Conservation (phyloP, 768 basidiomycete genomes). For the Hericium rajendrae region DNA sequence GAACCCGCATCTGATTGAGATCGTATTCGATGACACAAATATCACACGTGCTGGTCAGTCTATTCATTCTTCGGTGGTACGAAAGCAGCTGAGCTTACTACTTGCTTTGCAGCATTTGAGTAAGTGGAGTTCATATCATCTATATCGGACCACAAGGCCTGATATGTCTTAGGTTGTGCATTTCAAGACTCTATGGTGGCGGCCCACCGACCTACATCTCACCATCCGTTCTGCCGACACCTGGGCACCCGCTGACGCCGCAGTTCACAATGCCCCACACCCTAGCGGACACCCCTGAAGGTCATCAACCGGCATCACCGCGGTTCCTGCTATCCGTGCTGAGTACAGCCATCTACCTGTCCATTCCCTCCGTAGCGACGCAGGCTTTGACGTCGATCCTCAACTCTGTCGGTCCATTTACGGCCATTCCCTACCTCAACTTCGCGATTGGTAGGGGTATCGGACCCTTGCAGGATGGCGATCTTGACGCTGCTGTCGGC, state of each 20-base stretch:
- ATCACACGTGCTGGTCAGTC: conserved; percentile 77
- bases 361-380: conserved; percentile 65
- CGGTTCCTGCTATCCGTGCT: conserved; percentile 78
- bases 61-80: neutral
- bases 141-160: conserved; percentile 3
- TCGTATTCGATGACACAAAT: conserved; percentile 76
- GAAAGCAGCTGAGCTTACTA: neutral
- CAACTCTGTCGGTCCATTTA: conserved; percentile 68
- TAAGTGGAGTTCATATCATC: conserved; percentile 30
- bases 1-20: conserved; percentile 47
- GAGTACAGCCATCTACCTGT: conserved; percentile 80
- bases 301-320: conserved; percentile 68
- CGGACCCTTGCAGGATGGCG: conserved; percentile 28
- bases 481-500: conserved; percentile 56
- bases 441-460: conserved; percentile 75
- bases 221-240: conserved; percentile 52
- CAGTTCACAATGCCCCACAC: conserved; percentile 32
- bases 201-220: conserved; percentile 68
- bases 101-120: conserved; percentile 65
- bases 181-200: conserved; percentile 80
- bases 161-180: conserved; percentile 53
- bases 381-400: conserved; percentile 67
- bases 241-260: conserved; percentile 61
- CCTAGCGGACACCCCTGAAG: conserved; percentile 28
- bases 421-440: conserved; percentile 64